Conservation (phyloP, 352 stramenopile genomes). For the Globisporangium spinosum region DNA sequence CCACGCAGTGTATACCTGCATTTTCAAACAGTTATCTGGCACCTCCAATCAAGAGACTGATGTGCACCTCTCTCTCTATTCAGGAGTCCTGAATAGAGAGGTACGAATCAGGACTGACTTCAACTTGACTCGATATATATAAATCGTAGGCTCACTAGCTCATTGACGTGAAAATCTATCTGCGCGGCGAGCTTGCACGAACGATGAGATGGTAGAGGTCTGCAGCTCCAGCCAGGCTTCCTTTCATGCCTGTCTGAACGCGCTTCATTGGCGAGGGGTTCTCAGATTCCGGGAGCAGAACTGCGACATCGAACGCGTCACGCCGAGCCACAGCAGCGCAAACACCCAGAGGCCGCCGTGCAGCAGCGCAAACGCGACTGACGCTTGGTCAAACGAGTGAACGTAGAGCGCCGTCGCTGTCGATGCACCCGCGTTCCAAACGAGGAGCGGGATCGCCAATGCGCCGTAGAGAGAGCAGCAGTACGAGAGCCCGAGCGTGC, state of each 20-base stretch:
- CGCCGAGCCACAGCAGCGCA: slow-evolving; percentile 9
- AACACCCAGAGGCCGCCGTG: slow-evolving; percentile 3
- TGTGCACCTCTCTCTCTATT: too few relatives aligned
- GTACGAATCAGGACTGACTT: background rate
- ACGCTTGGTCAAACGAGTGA: background rate
- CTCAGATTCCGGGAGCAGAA: slow-evolving; percentile 8
- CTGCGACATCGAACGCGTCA: slow-evolving; percentile 9
- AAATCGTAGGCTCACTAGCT: background rate
- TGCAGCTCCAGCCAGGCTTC: background rate
- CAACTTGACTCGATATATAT: background rate
- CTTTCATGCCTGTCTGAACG: too few relatives aligned
- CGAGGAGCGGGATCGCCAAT: background rate
- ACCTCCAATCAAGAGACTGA: too few relatives aligned
- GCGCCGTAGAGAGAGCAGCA: slow-evolving; percentile 10
- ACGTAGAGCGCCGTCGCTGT: background rate
- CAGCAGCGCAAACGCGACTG: background rate
- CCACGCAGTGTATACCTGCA: too few relatives aligned
- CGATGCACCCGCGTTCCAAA: background rate
- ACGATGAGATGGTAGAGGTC: background rate
- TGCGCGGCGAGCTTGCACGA: too few relatives aligned
- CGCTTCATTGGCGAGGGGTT: background rate
- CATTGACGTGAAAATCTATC: too few relatives aligned
- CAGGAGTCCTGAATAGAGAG: too few relatives aligned
- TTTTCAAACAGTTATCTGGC: too few relatives aligned
- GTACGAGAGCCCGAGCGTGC: slow-evolving; percentile 11